These are phyloP conservation scores for Circinella minor DNA, from an alignment of 371 early-diverging fungal species.

Conservation along the genomic window DNA sequence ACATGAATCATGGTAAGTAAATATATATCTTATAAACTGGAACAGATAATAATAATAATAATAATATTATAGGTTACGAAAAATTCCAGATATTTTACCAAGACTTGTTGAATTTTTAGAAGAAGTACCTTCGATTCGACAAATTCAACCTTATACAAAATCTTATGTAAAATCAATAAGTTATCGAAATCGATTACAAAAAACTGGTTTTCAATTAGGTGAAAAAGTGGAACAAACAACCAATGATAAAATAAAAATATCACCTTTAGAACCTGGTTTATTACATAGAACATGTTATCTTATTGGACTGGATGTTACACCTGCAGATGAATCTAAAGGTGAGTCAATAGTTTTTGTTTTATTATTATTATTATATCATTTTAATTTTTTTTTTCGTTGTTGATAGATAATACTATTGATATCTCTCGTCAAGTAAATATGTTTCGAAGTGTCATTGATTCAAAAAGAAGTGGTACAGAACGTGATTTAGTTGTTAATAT, in stretches of 20 bases:
- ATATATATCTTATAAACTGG: too few relatives aligned
- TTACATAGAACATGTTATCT: slow-evolving; percentile 31
- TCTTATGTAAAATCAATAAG: neutral
- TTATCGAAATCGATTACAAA: slow-evolving; percentile 31
- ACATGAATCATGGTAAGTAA: slow-evolving; percentile 7
- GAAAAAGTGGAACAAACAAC: slow-evolving; percentile 8
- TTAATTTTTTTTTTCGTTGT: neutral
- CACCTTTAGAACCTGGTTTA: slow-evolving; percentile 29
- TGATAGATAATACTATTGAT: slow-evolving; percentile 20
- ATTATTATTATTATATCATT: neutral
- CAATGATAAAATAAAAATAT: neutral
- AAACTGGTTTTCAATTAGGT: slow-evolving; percentile 22
- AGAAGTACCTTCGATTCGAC: slow-evolving; percentile 13
- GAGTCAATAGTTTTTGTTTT: neutral
- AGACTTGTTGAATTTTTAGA: slow-evolving; percentile 32
- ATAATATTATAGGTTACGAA: slow-evolving; percentile 22
- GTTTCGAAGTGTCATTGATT: slow-evolving; percentile 23
- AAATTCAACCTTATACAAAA: slow-evolving; percentile 32
- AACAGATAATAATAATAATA: neutral
- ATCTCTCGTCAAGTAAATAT: slow-evolving; percentile 13
- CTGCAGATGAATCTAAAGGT: neutral
- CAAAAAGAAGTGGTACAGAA: slow-evolving; percentile 27
- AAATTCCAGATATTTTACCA: slow-evolving; percentile 38
- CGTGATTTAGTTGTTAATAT: slow-evolving; percentile 29
- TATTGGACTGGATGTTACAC: slow-evolving; percentile 31